Conservation (phyloP, 75 land plant genomes). For the Cupressus sempervirens region DNA sequence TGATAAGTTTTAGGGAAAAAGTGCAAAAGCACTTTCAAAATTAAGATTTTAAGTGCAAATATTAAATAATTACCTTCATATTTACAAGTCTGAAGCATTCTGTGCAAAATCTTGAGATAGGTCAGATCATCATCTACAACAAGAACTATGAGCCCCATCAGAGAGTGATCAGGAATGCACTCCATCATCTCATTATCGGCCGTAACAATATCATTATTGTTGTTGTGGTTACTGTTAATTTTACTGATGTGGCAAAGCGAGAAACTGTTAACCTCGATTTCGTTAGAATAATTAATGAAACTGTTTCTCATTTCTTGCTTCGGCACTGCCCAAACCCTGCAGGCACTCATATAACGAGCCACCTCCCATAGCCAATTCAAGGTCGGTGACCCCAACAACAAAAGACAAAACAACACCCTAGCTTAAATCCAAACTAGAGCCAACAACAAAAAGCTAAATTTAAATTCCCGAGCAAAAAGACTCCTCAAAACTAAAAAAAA, state of each 20-base stretch:
- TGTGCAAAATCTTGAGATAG: slow-evolving; percentile 53
- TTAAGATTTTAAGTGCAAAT: neutral
- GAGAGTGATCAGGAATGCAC: slow-evolving; percentile 37
- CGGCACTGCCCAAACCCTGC: slow-evolving; percentile 2
- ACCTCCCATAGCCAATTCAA: slow-evolving; percentile 1
- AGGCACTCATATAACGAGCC: neutral
- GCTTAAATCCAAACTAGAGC: neutral
- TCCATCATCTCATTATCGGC: neutral
- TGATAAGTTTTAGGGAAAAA: neutral
- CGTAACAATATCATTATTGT: neutral
- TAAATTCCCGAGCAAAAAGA: neutral
- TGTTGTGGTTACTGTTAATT: neutral
- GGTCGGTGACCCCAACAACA: neutral
- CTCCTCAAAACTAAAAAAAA: neutral
- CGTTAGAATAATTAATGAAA: neutral
- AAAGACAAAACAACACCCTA: neutral
- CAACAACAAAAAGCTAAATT: neutral
- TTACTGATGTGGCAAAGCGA: neutral
- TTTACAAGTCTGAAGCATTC: slow-evolving; percentile 54
- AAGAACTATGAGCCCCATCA: slow-evolving; percentile 63
- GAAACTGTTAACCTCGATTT: neutral
- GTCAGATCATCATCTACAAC: slow-evolving; percentile 78
- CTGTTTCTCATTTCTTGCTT: neutral
- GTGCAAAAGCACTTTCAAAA: neutral
- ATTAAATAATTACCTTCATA: slow-evolving; percentile 37